A percentile compares a stretch with the other conserved stretches of the same genome.
Evolutionary conservation across 441 rosid species (phyloP).

Genomic region (Pelargonium exstipulatum): DNA sequence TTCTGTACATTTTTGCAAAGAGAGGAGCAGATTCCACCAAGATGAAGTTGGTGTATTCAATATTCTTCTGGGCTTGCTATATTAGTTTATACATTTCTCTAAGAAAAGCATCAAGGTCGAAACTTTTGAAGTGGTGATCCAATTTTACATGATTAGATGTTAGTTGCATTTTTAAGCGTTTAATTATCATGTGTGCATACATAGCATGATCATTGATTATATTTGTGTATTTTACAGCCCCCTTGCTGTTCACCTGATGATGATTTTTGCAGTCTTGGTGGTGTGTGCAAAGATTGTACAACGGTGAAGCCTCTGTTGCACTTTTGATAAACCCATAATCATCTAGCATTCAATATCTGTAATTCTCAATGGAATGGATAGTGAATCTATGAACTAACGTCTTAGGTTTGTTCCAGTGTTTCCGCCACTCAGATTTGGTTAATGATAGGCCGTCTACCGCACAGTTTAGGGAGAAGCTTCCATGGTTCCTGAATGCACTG

Average conservation of each 20-base stretch:
- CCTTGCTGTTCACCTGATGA: slow-evolving; percentile 82
- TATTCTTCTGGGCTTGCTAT: not conserved
- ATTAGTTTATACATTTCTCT: not conserved
- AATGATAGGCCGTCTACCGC: slow-evolving; percentile 51
- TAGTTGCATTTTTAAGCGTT: slow-evolving; percentile 7
- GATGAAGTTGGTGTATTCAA: not conserved
- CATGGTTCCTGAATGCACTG: slow-evolving; percentile 65
- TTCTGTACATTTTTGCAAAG: not conserved
- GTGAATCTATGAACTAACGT: slow-evolving; percentile 23
- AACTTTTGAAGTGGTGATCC: not conserved
- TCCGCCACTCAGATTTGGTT: slow-evolving; percentile 55
- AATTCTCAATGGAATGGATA: not conserved
- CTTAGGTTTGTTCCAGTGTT: slow-evolving; percentile 48
- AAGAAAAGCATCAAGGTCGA: not conserved
- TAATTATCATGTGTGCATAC: slow-evolving; percentile 10
- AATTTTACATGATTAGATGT: slow-evolving; percentile 12
- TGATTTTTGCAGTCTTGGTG: slow-evolving; percentile 52
- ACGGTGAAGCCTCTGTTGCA: slow-evolving; percentile 39
- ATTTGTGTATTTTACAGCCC: slow-evolving; percentile 42
- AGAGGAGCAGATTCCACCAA: not conserved
- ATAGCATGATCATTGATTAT: slow-evolving; percentile 13
- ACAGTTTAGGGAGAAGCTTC: slow-evolving; percentile 64
- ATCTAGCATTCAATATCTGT: not conserved
- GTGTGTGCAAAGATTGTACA: slow-evolving; percentile 64
- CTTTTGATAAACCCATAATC: slow-evolving; percentile 4